phyloP scores from a whole-genome alignment of 2,329 filamentous ascomycete species.

The Colletotrichum navitas region DNA sequence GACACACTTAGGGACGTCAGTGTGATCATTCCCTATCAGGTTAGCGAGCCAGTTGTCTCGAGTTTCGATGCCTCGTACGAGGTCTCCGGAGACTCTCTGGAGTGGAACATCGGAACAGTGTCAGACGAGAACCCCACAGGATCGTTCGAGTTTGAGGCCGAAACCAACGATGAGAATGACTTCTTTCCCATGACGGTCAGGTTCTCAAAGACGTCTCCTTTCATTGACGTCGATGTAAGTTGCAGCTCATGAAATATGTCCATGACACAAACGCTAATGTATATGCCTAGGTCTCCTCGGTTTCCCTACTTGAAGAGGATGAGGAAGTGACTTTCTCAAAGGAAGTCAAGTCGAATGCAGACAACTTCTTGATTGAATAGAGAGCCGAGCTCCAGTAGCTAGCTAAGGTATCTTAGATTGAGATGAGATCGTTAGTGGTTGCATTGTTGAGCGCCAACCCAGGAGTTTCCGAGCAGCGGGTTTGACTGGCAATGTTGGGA shows the following conservation, averaged over 20 bases:
- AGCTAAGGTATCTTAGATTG: constrained; percentile 29
- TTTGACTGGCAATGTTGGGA: constrained; percentile 34
- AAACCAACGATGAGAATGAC: constrained; percentile 87
- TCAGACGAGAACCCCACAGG: constrained; percentile 86
- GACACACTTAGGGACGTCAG: constrained; percentile 86
- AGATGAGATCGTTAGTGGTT: constrained; percentile 14
- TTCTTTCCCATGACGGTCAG: constrained; percentile 98
- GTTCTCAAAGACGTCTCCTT: constrained; percentile 88
- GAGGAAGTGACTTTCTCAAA: constrained; percentile 87
- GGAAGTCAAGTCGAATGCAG: constrained; percentile 81
- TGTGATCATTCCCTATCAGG: constrained; percentile 88
- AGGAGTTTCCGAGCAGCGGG: constrained; percentile 40
- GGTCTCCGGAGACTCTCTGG: constrained; percentile 89
- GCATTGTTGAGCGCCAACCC: constrained; percentile 31
- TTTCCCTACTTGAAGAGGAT: constrained; percentile 79
- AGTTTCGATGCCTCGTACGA: constrained; percentile 97
- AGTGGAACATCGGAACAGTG: constrained; percentile 92
- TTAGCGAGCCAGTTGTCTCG: constrained; percentile 87
- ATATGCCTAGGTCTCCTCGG: constrained; percentile 69
- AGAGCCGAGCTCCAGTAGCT: constrained; percentile 32
- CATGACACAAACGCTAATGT: constrained; percentile 8
- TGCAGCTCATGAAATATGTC: too few species aligned
- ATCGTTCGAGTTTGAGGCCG: constrained; percentile 95
- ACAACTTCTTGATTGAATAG: constrained; percentile 83
- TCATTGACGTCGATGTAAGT: constrained; percentile 94